Percentiles rank a stretch among this genome's conserved stretches.
These are phyloP conservation scores for Cyphellophora attinorum DNA, from an alignment of 2,329 filamentous ascomycete genomes.

Conservation along the genomic window DNA sequence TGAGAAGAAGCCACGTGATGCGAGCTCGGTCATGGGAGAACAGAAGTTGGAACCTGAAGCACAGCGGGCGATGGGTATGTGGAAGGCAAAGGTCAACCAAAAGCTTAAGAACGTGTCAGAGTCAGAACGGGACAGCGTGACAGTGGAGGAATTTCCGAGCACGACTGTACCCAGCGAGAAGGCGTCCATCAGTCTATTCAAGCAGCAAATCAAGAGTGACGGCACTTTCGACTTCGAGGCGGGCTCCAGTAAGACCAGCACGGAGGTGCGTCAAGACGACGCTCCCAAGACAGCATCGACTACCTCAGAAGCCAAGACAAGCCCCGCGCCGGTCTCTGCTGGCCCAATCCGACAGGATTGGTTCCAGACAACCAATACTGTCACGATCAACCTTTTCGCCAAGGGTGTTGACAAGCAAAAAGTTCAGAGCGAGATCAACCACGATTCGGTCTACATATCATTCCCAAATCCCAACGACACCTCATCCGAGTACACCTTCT, in stretches of 20 bases:
- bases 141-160: conserved; percentile 44
- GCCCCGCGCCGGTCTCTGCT: no score
- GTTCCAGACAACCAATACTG: conserved; percentile 54
- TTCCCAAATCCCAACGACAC: conserved; percentile 47
- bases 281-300: not conserved
- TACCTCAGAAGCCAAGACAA: conserved; percentile 1
- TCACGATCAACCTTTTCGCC: conserved; percentile 56
- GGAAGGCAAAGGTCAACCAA: conserved; percentile 45
- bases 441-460: conserved; percentile 41
- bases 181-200: conserved; percentile 26
- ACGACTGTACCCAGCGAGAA: conserved; percentile 33
- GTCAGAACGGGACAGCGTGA: conserved; percentile 34
- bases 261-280: not conserved
- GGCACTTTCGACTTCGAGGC: conserved; percentile 10
- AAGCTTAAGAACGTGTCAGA: conserved; percentile 42
- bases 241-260: no score
- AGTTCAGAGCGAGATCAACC: conserved; percentile 15
- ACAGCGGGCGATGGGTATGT: conserved; percentile 33
- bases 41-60: conserved; percentile 1
- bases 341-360: conserved; percentile 58
- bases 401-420: conserved; percentile 42
- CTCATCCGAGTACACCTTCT: conserved; percentile 46
- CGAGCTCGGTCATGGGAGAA: no score
- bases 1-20: conserved; percentile 36
- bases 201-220: conserved; percentile 20